These are phyloP conservation scores for Candida taoyuanica DNA, from an alignment of 805 yeast genomes.

Conservation along the genomic window DNA sequence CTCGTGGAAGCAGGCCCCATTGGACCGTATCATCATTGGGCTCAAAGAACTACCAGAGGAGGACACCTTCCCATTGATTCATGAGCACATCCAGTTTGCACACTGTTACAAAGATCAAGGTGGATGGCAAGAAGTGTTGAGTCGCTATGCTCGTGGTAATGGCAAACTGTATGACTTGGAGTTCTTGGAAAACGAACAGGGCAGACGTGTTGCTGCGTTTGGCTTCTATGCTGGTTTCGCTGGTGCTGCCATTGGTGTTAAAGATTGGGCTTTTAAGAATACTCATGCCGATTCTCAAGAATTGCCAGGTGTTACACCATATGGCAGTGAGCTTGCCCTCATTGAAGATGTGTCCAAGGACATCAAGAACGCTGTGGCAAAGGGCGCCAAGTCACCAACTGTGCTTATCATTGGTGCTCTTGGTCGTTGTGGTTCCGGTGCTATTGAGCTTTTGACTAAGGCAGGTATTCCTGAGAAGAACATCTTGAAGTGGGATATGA, in stretches of 20 bases:
- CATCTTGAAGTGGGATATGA: slow-evolving; percentile 92
- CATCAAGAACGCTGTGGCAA: slow-evolving; percentile 53
- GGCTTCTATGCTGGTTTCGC: slow-evolving; percentile 99
- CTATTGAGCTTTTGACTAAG: slow-evolving; percentile 74
- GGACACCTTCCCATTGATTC: slow-evolving; percentile 83
- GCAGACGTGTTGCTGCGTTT: slow-evolving; percentile 98
- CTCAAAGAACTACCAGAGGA: slow-evolving; percentile 93
- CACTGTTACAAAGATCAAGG: slow-evolving; percentile 97
- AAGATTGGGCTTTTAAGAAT: slow-evolving; percentile 93
- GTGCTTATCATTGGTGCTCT: slow-evolving; percentile 93
- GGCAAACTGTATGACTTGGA: slow-evolving; percentile 92
- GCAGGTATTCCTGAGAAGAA: slow-evolving; percentile 85
- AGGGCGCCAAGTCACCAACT: slow-evolving; percentile 65
- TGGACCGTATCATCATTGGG: slow-evolving; percentile 85
- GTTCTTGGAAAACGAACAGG: slow-evolving; percentile 88
- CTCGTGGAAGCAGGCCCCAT: slow-evolving; percentile 90
- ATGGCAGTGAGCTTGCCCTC: slow-evolving; percentile 71
- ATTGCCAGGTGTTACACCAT: slow-evolving; percentile 77
- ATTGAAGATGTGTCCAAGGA: slow-evolving; percentile 65
- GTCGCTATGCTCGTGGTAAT: slow-evolving; percentile 86
- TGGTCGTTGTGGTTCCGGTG: slow-evolving; percentile 99
- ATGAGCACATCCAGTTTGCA: slow-evolving; percentile 97
- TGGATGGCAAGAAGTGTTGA: slow-evolving; percentile 92
- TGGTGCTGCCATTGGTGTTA: slow-evolving; percentile 95
- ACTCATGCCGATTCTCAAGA: slow-evolving; percentile 60